Percentiles rank a stretch among this genome's conserved stretches.
Conservation (phyloP, 306 rosid species). For the Cajanus cajan region DNA sequence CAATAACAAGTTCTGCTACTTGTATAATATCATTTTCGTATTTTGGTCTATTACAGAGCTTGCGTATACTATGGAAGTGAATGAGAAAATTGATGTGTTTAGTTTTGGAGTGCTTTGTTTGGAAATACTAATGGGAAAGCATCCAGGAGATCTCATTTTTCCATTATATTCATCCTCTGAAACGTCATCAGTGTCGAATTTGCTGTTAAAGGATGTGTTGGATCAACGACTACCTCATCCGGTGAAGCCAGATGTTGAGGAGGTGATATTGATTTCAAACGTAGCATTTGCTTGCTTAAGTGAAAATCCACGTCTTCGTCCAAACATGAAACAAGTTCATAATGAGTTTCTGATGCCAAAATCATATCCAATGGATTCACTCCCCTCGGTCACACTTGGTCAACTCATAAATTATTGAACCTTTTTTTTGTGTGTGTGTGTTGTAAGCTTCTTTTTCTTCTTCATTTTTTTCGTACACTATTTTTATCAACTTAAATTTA, state of each 20-base stretch:
- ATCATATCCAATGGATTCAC: neutral
- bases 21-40: neutral
- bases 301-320: neutral
- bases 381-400: neutral
- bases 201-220: neutral
- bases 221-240: neutral
- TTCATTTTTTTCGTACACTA: too few species aligned
- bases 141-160: neutral
- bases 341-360: neutral
- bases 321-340: neutral
- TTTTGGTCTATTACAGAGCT: neutral
- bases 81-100: neutral
- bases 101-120: conserved; percentile 6
- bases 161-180: neutral
- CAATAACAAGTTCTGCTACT: neutral
- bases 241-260: neutral
- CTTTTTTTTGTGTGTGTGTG: neutral
- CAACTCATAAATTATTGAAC: neutral
- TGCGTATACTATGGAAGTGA: neutral
- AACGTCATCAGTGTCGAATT: neutral
- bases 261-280: neutral
- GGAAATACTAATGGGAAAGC: conserved; percentile 7
- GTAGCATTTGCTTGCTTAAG: neutral
- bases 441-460: neutral
- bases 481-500: too few species aligned